Evolutionary conservation across 2,329 filamentous ascomycete genomes (phyloP), one percentile per base, ranked within the genome.

Genomic region (Furcasterigmium sp.): DNA sequence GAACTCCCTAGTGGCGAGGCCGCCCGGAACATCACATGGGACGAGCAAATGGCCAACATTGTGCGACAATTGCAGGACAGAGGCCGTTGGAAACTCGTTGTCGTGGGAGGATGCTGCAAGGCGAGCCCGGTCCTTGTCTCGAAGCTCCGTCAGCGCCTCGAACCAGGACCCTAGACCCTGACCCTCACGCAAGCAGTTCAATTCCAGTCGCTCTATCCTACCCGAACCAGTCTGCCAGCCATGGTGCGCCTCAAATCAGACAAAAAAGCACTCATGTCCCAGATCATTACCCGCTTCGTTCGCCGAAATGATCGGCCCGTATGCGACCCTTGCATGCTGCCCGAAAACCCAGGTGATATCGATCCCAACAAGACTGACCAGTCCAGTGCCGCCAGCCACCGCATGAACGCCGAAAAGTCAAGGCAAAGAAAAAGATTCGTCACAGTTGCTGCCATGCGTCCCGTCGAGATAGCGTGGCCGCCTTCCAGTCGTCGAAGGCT

Each of bases 101-200:
- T 78, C 1, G 73, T 75, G 0, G 75, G 75, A 0, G 75, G 75
- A 5, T 78, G 75, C 53, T 78, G 75, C 53, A 75, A 72, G 51
- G 63, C 73, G 3, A 61, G 56, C n/a, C 59, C 57, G 23, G 47
- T 41, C 23, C 53, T 60, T 21, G 43, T 50, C 35, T 41, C 44
- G 23, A 46, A 44, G 34, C 48, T 50, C 36, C 41, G 43, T 10
- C 11, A 32, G 5, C 20, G 15, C 18, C 13, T 40, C 23, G 23
- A 26, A 26, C 23, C n/a, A n/a, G n/a, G n/a, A n/a, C n/a, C n/a
- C n/a, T n/a, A n/a, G n/a, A n/a, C n/a, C n/a, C n/a, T n/a, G n/a
- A 26, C 23, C 23, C 23, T 7, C 7, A 26, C 7, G 11, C 7
- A 7, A 26, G 11, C 23, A 26, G 11, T 26, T n/a, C 8, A 18